Conservation (phyloP, 2,329 filamentous ascomycete genomes). For the Arthrobotrys sinensis region DNA sequence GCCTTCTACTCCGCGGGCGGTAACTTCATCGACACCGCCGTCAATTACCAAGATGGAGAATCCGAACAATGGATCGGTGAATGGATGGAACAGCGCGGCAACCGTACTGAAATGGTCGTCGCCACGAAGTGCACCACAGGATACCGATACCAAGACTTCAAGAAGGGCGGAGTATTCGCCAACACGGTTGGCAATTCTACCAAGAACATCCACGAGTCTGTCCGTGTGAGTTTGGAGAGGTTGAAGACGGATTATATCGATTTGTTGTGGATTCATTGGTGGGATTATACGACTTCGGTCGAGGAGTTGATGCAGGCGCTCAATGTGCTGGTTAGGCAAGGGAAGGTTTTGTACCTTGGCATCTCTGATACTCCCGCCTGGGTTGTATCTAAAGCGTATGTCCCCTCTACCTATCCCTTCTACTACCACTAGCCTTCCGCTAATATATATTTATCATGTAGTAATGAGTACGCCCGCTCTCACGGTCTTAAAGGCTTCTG, state of each 20-base stretch:
- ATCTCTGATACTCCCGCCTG: constrained; percentile 80
- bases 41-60: constrained; percentile 78
- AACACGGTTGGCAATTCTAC: constrained; percentile 75
- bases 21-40: constrained; percentile 82
- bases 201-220: constrained; percentile 74
- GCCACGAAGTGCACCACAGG: constrained; percentile 79
- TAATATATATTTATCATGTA: not conserved
- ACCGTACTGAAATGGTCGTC: constrained; percentile 78
- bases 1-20: constrained; percentile 77
- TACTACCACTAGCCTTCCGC: not conserved
- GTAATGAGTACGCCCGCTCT: constrained; percentile 78
- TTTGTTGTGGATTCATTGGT: constrained; percentile 77
- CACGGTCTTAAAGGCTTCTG: constrained; percentile 80
- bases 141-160: constrained; percentile 69
- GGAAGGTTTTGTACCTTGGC: constrained; percentile 79
- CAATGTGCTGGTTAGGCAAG: constrained; percentile 74
- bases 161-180: constrained; percentile 69
- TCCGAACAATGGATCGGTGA: constrained; percentile 79
- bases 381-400: constrained; percentile 74
- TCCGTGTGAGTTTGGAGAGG: constrained; percentile 74
- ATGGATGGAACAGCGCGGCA: constrained; percentile 78
- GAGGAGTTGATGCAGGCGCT: constrained; percentile 79
- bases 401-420: not conserved
- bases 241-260: constrained; percentile 78
- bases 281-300: constrained; percentile 78